Evolutionary conservation across 2,329 filamentous ascomycete species (phyloP).

Genomic region (Ophiosphaerella narmari): DNA sequence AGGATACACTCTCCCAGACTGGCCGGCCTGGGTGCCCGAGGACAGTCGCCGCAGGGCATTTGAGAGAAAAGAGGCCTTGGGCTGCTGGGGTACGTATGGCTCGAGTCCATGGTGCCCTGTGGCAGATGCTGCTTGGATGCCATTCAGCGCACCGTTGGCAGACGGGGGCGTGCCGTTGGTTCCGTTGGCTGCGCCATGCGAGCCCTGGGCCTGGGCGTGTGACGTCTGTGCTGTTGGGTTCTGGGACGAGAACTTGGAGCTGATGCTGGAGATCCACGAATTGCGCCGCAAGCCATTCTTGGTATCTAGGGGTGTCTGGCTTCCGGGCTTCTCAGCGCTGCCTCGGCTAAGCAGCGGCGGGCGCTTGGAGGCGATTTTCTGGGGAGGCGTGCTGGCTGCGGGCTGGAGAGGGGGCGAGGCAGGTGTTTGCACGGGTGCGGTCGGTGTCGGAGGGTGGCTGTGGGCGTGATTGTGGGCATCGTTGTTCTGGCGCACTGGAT

Average conservation of each 20-base stretch:
- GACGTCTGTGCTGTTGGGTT: slow-evolving; percentile 43
- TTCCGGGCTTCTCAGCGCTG: slow-evolving; percentile 44
- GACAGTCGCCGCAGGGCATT: slow-evolving; percentile 83
- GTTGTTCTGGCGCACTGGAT: slow-evolving; percentile 16
- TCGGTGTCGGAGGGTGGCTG: neutral
- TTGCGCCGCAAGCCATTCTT: slow-evolving; percentile 58
- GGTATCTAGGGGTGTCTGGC: slow-evolving; percentile 33
- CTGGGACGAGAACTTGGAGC: slow-evolving; percentile 82
- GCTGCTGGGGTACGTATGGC: slow-evolving; percentile 75
- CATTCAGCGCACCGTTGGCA: slow-evolving; percentile 47
- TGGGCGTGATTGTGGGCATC: neutral
- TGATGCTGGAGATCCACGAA: slow-evolving; percentile 93
- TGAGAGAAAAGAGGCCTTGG: slow-evolving; percentile 76
- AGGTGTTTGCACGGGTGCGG: slow-evolving; percentile 24
- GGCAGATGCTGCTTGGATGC: slow-evolving; percentile 36
- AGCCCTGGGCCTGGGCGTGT: slow-evolving; percentile 39
- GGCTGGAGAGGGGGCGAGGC: slow-evolving; percentile 25
- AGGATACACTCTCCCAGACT: slow-evolving; percentile 57
- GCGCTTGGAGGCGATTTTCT: slow-evolving; percentile 41
- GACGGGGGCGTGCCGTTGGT: slow-evolving; percentile 58
- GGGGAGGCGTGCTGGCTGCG: slow-evolving; percentile 23
- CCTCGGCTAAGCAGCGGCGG: slow-evolving; percentile 50
- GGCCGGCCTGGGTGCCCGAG: slow-evolving; percentile 55
- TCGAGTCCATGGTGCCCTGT: slow-evolving; percentile 45
- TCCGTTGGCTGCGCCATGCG: slow-evolving; percentile 48